Base-by-base conservation (phyloP, 2,329 filamentous ascomycete genomes). In the Colletotrichum musae region DNA sequence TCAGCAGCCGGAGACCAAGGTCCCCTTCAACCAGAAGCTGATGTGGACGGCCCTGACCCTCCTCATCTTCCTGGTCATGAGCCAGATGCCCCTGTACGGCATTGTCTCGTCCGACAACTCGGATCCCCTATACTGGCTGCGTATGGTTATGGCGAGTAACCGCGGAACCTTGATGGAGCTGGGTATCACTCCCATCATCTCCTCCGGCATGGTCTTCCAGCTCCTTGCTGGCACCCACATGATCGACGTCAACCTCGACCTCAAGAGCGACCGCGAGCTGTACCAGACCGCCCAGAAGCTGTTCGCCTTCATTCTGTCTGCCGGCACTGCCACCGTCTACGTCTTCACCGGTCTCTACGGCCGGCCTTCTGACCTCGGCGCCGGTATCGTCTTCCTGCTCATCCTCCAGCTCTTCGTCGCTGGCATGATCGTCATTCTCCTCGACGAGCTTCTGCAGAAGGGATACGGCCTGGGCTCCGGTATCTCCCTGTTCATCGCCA, bases 241-340 rank as follows among this genome's bases (percentile, higher is more conserved):
- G 87, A 98, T 99, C 85, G 96, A 99, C 82, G 95, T 99, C 88
- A 98, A 99, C 90, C 93, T 99, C 78, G 96, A 99, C 89, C 92
- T 98, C 84, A 99, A 99, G 90, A 96, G 95, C 83, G 96, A 99
- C 85, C 96, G 96, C 85, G 96, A 99, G 88, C 92, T 99, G 74
- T 99, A 99, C 91, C 96, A 99, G 88, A 99, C 95, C 73, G 96
- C 97, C 65, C 96, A 99, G 89, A 99, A 99, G 88, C 93, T 97
- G 74, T 95, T 97, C 78, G 96, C 96, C 76, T 97, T 99, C 80
- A 97, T 99, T 81, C 90, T 99, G 76, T 97, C 95, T 73, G 96
- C 97, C 84, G 96, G 96, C 76, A 97, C 97, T 82, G 95, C 95
- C 79, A 97, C 95, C 77, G 96, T 99, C 78, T 98, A 97, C 85